Conservation (phyloP, 345 rosid species). For the Populus pruinosa region DNA sequence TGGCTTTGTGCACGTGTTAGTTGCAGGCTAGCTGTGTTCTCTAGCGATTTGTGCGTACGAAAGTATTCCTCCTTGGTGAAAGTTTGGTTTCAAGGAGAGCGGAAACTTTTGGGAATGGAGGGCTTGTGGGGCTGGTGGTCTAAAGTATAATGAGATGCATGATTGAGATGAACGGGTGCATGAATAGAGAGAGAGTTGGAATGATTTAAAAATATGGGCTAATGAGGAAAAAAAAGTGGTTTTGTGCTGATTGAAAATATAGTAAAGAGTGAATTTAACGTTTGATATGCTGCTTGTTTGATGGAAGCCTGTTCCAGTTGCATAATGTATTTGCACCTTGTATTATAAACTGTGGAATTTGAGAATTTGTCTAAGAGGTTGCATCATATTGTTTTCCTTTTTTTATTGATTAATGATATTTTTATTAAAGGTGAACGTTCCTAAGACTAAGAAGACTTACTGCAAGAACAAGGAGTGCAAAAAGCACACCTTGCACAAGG, state of each 20-base stretch:
- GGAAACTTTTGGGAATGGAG: background rate
- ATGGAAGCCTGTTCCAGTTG: background rate
- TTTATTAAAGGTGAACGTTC: slow-evolving; percentile 63
- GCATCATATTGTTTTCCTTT: background rate
- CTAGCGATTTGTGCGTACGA: background rate
- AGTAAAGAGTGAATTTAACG: background rate
- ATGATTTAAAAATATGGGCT: no score
- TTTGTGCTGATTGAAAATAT: background rate
- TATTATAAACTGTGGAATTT: background rate
- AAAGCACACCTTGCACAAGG: slow-evolving; percentile 19
- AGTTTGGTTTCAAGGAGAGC: background rate
- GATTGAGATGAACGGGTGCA: background rate
- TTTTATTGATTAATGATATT: background rate
- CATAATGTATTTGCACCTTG: background rate
- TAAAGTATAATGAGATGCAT: background rate
- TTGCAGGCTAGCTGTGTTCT: background rate
- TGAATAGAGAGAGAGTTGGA: no score
- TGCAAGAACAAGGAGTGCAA: slow-evolving; percentile 24
- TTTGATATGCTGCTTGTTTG: background rate
- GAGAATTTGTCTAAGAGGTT: background rate
- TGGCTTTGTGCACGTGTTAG: background rate
- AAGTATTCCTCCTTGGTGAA: background rate
- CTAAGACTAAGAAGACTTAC: slow-evolving; percentile 67
- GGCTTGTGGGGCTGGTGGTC: background rate
- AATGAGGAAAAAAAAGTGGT: background rate